Percentiles rank a stretch among this genome's conserved stretches.
These are phyloP conservation scores for Apiotrichum laibachii DNA, from an alignment of 1,284 basidiomycete species.

Conservation along the genomic window DNA sequence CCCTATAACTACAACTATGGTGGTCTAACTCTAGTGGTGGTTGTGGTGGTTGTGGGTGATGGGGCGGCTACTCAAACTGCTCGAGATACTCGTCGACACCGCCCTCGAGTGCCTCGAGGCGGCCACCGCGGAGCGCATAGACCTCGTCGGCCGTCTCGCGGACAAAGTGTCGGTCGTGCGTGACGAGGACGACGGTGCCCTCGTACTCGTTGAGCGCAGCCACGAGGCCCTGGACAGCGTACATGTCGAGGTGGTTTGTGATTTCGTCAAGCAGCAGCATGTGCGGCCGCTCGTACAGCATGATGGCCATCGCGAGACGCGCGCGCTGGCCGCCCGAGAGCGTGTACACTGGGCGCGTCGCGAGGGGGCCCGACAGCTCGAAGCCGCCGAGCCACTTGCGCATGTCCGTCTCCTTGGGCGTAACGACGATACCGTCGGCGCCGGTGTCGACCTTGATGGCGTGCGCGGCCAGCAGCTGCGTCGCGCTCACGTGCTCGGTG, in stretches of 20 bases:
- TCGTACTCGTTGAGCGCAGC: slow-evolving; percentile 58
- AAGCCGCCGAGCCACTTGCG: slow-evolving; percentile 56
- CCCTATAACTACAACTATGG: too few relatives aligned
- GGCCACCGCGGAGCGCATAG: slow-evolving; percentile 16
- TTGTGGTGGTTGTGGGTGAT: too few relatives aligned
- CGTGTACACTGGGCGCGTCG: slow-evolving; percentile 32
- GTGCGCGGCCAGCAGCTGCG: slow-evolving; percentile 5
- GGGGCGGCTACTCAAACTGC: slow-evolving; percentile 5
- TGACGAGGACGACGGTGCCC: slow-evolving; percentile 64
- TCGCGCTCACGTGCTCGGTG: slow-evolving; percentile 51
- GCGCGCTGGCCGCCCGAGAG: slow-evolving; percentile 56
- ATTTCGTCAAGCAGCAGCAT: slow-evolving; percentile 62
- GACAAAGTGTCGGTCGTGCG: slow-evolving; percentile 59
- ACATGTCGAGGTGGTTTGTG: slow-evolving; percentile 67
- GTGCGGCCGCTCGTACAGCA: slow-evolving; percentile 43
- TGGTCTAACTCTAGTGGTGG: too few relatives aligned
- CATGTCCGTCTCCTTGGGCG: slow-evolving; percentile 52
- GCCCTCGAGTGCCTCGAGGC: slow-evolving; percentile 15
- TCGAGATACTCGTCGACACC: slow-evolving; percentile 21
- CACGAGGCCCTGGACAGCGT: slow-evolving; percentile 63
- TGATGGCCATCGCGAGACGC: slow-evolving; percentile 43
- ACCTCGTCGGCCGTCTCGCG: slow-evolving; percentile 22
- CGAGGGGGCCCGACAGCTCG: slow-evolving; percentile 56
- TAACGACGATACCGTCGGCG: slow-evolving; percentile 1
- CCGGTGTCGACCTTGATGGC: slow-evolving; percentile 4